Evolutionary conservation across 2,329 filamentous ascomycete genomes (phyloP).

Genomic region (Cordyceps militaris): DNA sequence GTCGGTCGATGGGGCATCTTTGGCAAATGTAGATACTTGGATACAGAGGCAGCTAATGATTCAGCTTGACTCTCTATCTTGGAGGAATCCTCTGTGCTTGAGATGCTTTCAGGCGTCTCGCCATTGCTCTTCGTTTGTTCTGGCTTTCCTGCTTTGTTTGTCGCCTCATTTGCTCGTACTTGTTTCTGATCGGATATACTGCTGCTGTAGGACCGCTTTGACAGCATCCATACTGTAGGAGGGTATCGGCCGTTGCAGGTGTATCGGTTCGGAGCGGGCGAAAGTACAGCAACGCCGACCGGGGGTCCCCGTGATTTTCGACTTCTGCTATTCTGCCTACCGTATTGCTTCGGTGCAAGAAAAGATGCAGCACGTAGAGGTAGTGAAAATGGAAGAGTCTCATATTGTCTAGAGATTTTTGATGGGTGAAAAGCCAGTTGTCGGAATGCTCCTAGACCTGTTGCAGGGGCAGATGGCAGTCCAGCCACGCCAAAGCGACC

Average conservation of each 20-base stretch:
- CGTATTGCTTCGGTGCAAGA: neutral
- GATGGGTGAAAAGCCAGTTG: conserved; percentile 5
- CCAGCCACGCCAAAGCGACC: conserved; percentile 27
- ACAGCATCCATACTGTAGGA: neutral
- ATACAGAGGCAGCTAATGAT: conserved; percentile 44
- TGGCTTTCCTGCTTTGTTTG: neutral
- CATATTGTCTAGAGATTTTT: neutral
- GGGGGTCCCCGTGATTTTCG: neutral
- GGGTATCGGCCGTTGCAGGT: neutral
- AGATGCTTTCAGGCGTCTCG: neutral
- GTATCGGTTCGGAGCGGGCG: too few relatives aligned
- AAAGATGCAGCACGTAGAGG: neutral
- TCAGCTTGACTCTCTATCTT: conserved; percentile 26
- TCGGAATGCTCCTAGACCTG: conserved; percentile 9
- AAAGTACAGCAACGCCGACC: neutral
- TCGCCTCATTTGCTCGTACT: neutral
- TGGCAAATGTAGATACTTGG: conserved; percentile 53
- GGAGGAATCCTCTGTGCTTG: neutral
- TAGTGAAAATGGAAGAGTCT: neutral
- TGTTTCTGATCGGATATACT: neutral
- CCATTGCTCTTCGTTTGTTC: neutral
- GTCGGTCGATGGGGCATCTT: conserved; percentile 82
- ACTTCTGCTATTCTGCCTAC: neutral
- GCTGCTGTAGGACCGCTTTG: neutral
- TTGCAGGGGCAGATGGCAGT: conserved; percentile 15